Conservation (phyloP, 352 stramenopile species). For the Poterioochromonas sp. region DNA sequence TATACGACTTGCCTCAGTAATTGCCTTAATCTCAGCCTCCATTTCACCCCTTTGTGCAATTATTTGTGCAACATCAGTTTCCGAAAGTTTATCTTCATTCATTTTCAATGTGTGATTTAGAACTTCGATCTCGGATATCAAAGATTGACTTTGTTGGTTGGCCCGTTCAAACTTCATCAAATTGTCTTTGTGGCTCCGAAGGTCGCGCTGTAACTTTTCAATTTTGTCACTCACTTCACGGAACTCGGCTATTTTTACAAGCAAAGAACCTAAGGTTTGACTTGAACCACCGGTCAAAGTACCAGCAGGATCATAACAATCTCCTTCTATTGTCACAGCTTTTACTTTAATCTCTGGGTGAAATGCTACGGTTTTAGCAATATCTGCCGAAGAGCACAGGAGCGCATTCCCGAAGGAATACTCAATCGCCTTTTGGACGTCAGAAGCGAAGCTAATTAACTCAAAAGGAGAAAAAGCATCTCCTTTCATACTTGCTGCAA, state of each 20-base stretch:
- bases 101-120: constrained; percentile 41
- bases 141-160: constrained; percentile 34
- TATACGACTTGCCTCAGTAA: neutral
- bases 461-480: constrained; percentile 84
- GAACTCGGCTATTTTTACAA: constrained; percentile 54
- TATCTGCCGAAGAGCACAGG: constrained; percentile 89
- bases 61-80: constrained; percentile 40
- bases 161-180: constrained; percentile 21
- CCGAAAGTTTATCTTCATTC: constrained; percentile 49
- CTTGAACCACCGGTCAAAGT: constrained; percentile 71
- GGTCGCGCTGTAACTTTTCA: constrained; percentile 51
- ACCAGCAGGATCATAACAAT: constrained; percentile 93
- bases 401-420: constrained; percentile 97
- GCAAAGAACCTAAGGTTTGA: constrained; percentile 52
- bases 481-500: constrained; percentile 68
- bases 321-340: constrained; percentile 93
- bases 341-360: constrained; percentile 54
- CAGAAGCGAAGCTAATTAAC: constrained; percentile 89
- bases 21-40: constrained; percentile 45
- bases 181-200: constrained; percentile 28
- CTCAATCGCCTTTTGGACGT: constrained; percentile 87
- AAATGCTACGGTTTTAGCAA: constrained; percentile 69
- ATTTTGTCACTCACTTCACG: constrained; percentile 56
- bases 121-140: constrained; percentile 65
- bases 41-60: constrained; percentile 48